phyloP scores from a whole-genome alignment of 2,329 filamentous ascomycete species.

The Ramularia endophylla region DNA sequence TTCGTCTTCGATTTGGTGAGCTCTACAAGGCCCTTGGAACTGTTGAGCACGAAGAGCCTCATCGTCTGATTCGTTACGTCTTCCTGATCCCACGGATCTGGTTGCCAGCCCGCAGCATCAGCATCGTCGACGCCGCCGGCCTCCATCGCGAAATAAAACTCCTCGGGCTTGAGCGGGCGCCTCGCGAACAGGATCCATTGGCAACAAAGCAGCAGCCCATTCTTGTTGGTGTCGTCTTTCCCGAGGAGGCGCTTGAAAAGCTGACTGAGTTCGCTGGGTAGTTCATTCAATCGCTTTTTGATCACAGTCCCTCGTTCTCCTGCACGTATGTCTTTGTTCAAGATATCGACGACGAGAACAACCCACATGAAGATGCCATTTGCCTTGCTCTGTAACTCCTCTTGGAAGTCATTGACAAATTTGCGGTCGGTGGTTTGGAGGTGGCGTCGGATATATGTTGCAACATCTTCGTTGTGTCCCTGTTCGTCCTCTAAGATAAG shows the following conservation, averaged over 20 bases:
- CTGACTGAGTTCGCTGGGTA: slow-evolving; percentile 37
- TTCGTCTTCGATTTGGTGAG: slow-evolving; percentile 26
- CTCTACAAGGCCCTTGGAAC: slow-evolving; percentile 49
- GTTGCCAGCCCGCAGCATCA: not conserved
- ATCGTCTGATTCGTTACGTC: slow-evolving; percentile 20
- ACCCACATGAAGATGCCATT: slow-evolving; percentile 44
- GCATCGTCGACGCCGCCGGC: slow-evolving; percentile 19
- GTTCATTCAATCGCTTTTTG: slow-evolving; percentile 32
- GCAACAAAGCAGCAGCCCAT: slow-evolving; percentile 42
- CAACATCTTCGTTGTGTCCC: slow-evolving; percentile 30
- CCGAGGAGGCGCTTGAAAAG: slow-evolving; percentile 49
- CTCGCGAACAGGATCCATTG: slow-evolving; percentile 50
- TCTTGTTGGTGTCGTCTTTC: slow-evolving; percentile 40
- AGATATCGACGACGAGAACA: slow-evolving; percentile 40
- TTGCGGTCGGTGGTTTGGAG: slow-evolving; percentile 25
- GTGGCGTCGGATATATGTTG: slow-evolving; percentile 30
- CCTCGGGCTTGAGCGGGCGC: slow-evolving; percentile 36
- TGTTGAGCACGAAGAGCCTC: slow-evolving; percentile 33
- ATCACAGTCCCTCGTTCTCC: slow-evolving; percentile 16
- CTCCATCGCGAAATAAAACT: slow-evolving; percentile 44
- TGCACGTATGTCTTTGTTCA: slow-evolving; percentile 37
- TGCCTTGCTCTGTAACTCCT: slow-evolving; percentile 33
- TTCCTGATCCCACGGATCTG: slow-evolving; percentile 21
- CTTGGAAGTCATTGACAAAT: slow-evolving; percentile 21
- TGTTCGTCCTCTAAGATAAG: slow-evolving; percentile 33